Percentiles rank a stretch among this genome's conserved stretches.
phyloP scores from a whole-genome alignment of 2,329 filamentous ascomycete genomes.

The Neonectria neomacrospora region DNA sequence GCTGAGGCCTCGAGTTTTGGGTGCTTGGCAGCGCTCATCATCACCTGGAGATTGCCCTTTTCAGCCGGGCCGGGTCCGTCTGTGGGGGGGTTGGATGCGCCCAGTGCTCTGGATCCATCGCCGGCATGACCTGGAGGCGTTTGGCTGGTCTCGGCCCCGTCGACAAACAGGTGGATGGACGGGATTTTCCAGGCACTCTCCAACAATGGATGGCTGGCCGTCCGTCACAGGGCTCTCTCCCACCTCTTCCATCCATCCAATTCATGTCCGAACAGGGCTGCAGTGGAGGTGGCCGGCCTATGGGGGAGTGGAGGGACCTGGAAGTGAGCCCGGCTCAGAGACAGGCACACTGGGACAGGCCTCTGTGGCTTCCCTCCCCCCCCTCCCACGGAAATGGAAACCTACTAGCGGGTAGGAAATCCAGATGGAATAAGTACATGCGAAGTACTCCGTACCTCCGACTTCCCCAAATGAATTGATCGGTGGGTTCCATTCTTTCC shows the following conservation, averaged over 20 bases:
- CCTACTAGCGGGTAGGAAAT: not conserved
- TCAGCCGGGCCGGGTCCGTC: constrained; percentile 4
- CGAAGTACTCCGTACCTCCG: constrained; percentile 8
- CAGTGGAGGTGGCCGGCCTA: not conserved
- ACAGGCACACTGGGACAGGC: not conserved
- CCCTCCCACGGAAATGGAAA: not conserved
- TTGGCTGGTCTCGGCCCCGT: not conserved
- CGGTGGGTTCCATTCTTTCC: constrained; percentile 4
- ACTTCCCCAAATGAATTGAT: not conserved
- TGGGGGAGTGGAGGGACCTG: not conserved
- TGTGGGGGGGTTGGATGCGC: constrained; percentile 9
- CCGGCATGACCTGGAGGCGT: not conserved
- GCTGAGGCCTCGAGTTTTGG: not conserved
- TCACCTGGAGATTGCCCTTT: constrained; percentile 15
- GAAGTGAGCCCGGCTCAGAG: not conserved
- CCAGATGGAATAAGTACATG: no score
- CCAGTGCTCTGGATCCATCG: not conserved
- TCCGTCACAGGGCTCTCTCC: no score
- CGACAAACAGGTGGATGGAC: no score
- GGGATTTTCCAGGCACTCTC: not conserved
- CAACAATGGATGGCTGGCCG: no score
- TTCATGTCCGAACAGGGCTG: no score
- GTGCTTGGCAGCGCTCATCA: not conserved
- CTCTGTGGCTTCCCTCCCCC: no score
- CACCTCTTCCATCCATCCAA: no score